phyloP scores from a whole-genome alignment of 306 rosid genomes.

The Rosa persica region DNA sequence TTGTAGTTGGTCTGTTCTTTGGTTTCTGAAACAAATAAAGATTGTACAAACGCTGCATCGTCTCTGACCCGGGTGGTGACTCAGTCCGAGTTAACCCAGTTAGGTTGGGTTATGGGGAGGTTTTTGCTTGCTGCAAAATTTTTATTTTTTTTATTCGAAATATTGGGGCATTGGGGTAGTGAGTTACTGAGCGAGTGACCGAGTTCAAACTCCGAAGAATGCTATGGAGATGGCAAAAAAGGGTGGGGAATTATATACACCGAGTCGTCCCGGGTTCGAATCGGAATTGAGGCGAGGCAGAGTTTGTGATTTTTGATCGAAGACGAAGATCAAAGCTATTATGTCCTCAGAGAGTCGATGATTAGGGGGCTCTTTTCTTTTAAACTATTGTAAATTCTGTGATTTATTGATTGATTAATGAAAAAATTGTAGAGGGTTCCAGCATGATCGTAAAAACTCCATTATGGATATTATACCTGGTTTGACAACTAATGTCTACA shows the following conservation, averaged over 20 bases:
- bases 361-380: background rate
- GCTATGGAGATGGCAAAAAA: constrained; percentile 71
- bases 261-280: constrained; percentile 82
- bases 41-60: constrained; percentile 4
- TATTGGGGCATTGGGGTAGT: background rate
- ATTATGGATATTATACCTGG: constrained; percentile 7
- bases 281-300: constrained; percentile 41
- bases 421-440: constrained; percentile 40
- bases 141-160: background rate
- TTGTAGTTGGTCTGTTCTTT: background rate
- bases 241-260: constrained; percentile 42
- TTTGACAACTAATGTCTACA: constrained; percentile 9
- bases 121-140: background rate
- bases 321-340: constrained; percentile 11
- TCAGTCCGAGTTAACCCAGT: constrained; percentile 30
- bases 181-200: constrained; percentile 3
- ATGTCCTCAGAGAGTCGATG: background rate
- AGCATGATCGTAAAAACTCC: constrained; percentile 14
- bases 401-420: constrained; percentile 36
- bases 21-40: constrained; percentile 2
- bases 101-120: constrained; percentile 7
- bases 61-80: constrained; percentile 40
- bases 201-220: constrained; percentile 44
- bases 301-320: background rate
- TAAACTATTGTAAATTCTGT: constrained; percentile 35